Conservation (phyloP, 2,329 filamentous ascomycete genomes). For the Cryphonectria parasitica region DNA sequence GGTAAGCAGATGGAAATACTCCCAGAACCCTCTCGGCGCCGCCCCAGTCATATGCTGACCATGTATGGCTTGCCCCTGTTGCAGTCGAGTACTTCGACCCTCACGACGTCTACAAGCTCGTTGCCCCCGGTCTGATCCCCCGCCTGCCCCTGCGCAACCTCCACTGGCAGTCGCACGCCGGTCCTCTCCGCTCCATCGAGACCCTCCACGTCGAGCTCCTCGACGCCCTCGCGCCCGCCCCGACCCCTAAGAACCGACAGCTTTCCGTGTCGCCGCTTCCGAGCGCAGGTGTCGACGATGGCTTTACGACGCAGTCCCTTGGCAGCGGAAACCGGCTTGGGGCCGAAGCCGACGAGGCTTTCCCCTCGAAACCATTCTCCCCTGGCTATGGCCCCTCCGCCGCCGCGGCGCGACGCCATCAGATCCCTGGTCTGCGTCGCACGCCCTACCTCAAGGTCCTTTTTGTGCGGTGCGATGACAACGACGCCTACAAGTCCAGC, state of each 20-base stretch:
- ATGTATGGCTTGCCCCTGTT: not conserved
- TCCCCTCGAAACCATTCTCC: slow-evolving; percentile 26
- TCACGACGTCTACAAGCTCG: slow-evolving; percentile 80
- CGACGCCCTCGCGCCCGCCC: slow-evolving; percentile 51
- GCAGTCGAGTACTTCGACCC: slow-evolving; percentile 96
- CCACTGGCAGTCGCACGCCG: slow-evolving; percentile 94
- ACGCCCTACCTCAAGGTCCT: slow-evolving; percentile 94
- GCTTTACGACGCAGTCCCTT: slow-evolving; percentile 62
- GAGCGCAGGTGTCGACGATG: slow-evolving; percentile 54
- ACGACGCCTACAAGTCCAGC: slow-evolving; percentile 85
- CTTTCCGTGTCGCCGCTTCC: slow-evolving; percentile 18
- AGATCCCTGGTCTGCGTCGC: slow-evolving; percentile 89
- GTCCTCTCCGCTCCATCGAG: slow-evolving; percentile 90
- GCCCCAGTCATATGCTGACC: slow-evolving; percentile 23
- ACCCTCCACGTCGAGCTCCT: slow-evolving; percentile 89
- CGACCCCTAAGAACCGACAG: slow-evolving; percentile 32
- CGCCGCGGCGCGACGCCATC: slow-evolving; percentile 69
- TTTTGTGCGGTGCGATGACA: slow-evolving; percentile 91
- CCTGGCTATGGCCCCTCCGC: slow-evolving; percentile 29
- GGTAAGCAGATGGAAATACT: slow-evolving; percentile 51
- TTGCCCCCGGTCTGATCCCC: slow-evolving; percentile 76
- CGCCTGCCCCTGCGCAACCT: slow-evolving; percentile 87
- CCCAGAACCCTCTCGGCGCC: slow-evolving; percentile 8
- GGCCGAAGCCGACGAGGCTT: slow-evolving; percentile 21
- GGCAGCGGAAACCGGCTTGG: slow-evolving; percentile 41